Conservation (phyloP, 257 asterid genomes). For the Solanum phureja region DNA sequence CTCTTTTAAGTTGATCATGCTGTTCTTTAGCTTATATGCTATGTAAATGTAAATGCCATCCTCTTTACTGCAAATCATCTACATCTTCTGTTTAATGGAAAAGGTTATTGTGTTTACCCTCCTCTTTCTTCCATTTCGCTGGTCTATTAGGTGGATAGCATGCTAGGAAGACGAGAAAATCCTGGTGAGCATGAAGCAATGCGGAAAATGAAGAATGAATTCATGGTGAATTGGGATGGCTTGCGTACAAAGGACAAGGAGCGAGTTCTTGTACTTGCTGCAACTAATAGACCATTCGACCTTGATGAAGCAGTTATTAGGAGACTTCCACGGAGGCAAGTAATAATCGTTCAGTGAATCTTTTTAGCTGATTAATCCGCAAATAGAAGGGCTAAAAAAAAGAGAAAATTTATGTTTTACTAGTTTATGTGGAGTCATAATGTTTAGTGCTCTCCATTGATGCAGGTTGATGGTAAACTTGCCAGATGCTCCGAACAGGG, state of each 20-base stretch:
- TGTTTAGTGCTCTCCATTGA: not conserved
- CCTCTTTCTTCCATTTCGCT: not conserved
- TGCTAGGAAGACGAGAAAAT: slow-evolving; percentile 93
- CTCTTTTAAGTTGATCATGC: not conserved
- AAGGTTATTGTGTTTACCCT: not conserved
- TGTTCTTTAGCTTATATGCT: not conserved
- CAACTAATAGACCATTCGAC: slow-evolving; percentile 91
- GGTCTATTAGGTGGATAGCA: slow-evolving; percentile 69
- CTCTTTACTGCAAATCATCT: not conserved
- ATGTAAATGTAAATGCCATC: not conserved
- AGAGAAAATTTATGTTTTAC: not conserved
- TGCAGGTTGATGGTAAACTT: slow-evolving; percentile 89
- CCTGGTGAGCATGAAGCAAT: slow-evolving; percentile 97
- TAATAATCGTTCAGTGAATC: not conserved
- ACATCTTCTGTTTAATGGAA: not conserved
- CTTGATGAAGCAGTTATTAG: slow-evolving; percentile 97
- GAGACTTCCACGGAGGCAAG: slow-evolving; percentile 85
- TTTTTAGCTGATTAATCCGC: not conserved
- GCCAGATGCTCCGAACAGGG: slow-evolving; percentile 75
- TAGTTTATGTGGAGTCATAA: not conserved
- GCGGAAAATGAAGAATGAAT: slow-evolving; percentile 97
- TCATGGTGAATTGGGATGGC: slow-evolving; percentile 96
- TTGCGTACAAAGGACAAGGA: slow-evolving; percentile 92
- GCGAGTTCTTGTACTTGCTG: slow-evolving; percentile 88
- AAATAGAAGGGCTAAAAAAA: not conserved